phyloP scores from a whole-genome alignment of 169 alveolate genomes.

The Eimeria maxima region DNA sequence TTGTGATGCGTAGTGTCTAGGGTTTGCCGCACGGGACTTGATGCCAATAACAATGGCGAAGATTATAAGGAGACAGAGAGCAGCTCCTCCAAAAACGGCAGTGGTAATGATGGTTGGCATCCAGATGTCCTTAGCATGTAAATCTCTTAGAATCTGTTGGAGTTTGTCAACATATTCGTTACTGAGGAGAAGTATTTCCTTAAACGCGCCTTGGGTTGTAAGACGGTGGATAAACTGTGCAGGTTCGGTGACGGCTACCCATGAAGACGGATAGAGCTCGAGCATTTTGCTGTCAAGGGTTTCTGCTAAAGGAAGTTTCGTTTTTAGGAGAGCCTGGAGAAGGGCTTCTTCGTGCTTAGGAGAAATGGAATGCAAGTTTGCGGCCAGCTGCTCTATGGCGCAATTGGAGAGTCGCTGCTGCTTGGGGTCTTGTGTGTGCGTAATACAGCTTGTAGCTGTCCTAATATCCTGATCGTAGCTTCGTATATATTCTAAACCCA shows the following conservation, averaged over 20 bases:
- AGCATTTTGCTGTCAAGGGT: slow-evolving; percentile 36
- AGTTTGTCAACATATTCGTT: slow-evolving; percentile 26
- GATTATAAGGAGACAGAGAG: background rate
- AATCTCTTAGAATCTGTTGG: background rate
- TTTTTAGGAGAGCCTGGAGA: slow-evolving; percentile 9
- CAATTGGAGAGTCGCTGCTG: background rate
- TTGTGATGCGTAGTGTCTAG: too few species aligned
- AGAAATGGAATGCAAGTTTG: too few species aligned
- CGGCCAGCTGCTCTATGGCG: background rate
- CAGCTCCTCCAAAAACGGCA: background rate
- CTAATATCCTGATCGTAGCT: slow-evolving; percentile 16
- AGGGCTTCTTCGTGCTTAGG: background rate
- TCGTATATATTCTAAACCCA: slow-evolving; percentile 21
- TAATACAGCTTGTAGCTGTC: slow-evolving; percentile 32
- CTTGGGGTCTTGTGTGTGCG: background rate
- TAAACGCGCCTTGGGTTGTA: slow-evolving; percentile 30
- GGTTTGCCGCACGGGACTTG: slow-evolving; percentile 33
- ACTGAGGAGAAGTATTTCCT: background rate
- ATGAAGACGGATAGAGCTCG: slow-evolving; percentile 35
- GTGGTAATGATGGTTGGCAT: background rate
- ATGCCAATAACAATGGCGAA: slow-evolving; percentile 1
- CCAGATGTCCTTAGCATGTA: slow-evolving; percentile 21
- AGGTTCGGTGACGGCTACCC: slow-evolving; percentile 42
- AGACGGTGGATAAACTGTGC: background rate
- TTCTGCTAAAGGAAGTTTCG: slow-evolving; percentile 43